A percentile compares a stretch with the other conserved stretches of the same genome.
These are phyloP conservation scores for Mycena filopes DNA, from an alignment of 768 basidiomycete species.

Conservation along the genomic window DNA sequence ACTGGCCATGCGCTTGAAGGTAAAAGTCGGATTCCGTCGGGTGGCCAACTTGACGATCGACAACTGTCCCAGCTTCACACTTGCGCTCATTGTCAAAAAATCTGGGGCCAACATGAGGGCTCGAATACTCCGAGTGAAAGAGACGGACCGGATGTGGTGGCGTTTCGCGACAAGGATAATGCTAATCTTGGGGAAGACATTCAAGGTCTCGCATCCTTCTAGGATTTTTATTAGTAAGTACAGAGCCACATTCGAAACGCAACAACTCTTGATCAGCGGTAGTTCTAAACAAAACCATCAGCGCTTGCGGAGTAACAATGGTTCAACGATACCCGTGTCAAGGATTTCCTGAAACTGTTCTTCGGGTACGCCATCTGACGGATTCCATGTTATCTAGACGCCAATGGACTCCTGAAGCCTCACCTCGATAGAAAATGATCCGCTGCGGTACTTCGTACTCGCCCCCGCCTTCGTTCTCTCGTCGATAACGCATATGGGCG, in stretches of 20 bases:
- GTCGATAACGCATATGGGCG: slow-evolving; percentile 68
- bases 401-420: neutral
- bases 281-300: slow-evolving; percentile 60
- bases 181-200: slow-evolving; percentile 74
- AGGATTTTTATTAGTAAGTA: neutral
- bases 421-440: slow-evolving; percentile 81
- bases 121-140: neutral
- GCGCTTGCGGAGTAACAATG: neutral
- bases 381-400: slow-evolving; percentile 32
- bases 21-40: slow-evolving; percentile 83
- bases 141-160: slow-evolving; percentile 66
- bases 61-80: slow-evolving; percentile 79
- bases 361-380: slow-evolving; percentile 63
- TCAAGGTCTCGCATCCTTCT: slow-evolving; percentile 72
- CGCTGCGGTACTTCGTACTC: slow-evolving; percentile 60
- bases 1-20: slow-evolving; percentile 71
- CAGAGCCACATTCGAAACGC: slow-evolving; percentile 40
- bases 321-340: slow-evolving; percentile 56
- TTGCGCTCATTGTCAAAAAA: slow-evolving; percentile 71
- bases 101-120: slow-evolving; percentile 14
- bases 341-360: slow-evolving; percentile 64
- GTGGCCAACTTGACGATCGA: slow-evolving; percentile 75
- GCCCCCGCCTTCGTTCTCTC: slow-evolving; percentile 54
- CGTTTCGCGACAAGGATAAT: slow-evolving; percentile 84
- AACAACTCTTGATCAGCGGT: slow-evolving; percentile 63